phyloP scores from a whole-genome alignment of 1,284 basidiomycete genomes.

The Rhodotorula sp. region DNA sequence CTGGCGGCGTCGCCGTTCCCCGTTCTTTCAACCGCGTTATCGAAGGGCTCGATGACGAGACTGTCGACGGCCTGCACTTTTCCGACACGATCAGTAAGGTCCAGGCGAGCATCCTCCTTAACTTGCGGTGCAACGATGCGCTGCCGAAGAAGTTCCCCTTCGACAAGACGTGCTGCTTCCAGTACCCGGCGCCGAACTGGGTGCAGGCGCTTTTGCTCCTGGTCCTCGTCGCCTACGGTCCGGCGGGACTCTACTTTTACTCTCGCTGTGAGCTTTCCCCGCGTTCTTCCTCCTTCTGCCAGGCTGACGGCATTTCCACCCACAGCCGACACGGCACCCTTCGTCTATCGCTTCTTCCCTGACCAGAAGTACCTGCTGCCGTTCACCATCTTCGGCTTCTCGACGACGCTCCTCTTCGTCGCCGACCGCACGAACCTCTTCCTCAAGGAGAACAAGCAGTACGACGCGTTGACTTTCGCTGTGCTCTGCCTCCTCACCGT shows the following conservation, averaged over 20 bases:
- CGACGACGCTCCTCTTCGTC: conserved; percentile 65
- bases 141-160: conserved; percentile 67
- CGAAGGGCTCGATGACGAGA: conserved; percentile 52
- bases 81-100: conserved; percentile 61
- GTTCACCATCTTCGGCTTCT: conserved; percentile 62
- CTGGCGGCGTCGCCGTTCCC: conserved; percentile 24
- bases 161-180: conserved; percentile 77
- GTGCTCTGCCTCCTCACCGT: conserved; percentile 60
- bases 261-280: conserved; percentile 48
- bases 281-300: background rate
- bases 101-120: conserved; percentile 77
- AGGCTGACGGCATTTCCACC: conserved; percentile 3
- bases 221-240: conserved; percentile 59
- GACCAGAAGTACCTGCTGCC: conserved; percentile 49
- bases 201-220: conserved; percentile 63
- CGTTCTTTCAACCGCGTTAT: conserved; percentile 38
- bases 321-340: conserved; percentile 43
- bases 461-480: conserved; percentile 64
- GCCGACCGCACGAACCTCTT: conserved; percentile 79
- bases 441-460: conserved; percentile 83
- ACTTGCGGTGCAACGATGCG: conserved; percentile 72
- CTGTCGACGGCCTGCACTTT: conserved; percentile 80
- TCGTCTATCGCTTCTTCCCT: conserved; percentile 51
- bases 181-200: conserved; percentile 65
- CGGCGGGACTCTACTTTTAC: conserved; percentile 54